phyloP scores from a whole-genome alignment of 345 rosid species.

The Raphanus raphanistrum region DNA sequence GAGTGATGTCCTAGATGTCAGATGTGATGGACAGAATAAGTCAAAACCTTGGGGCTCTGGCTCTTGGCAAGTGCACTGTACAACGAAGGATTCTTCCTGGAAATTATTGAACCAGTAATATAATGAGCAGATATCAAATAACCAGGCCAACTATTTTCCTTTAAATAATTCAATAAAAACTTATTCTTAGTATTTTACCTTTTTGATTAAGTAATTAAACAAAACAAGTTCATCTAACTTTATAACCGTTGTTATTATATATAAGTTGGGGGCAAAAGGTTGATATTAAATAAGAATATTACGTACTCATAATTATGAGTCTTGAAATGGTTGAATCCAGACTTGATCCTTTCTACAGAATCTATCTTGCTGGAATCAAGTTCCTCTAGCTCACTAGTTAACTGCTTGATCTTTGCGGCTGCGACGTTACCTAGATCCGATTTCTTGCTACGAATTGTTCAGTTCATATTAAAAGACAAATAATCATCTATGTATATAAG shows the following conservation, averaged over 20 bases:
- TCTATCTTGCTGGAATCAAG: constrained; percentile 46
- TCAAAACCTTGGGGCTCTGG: constrained; percentile 82
- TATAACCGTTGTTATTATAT: constrained; percentile 1
- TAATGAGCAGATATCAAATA: constrained; percentile 10
- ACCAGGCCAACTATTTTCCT: not conserved
- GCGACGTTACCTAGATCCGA: constrained; percentile 64
- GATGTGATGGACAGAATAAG: constrained; percentile 5
- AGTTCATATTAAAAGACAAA: not conserved
- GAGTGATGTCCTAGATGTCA: not conserved
- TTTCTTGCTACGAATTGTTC: constrained; percentile 49
- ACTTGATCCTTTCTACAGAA: constrained; percentile 58
- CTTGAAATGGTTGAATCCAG: constrained; percentile 80
- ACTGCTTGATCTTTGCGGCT: constrained; percentile 69
- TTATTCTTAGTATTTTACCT: not conserved
- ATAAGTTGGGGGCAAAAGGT: not conserved
- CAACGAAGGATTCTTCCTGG: constrained; percentile 74
- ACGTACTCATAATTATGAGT: constrained; percentile 75
- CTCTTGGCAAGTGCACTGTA: constrained; percentile 64
- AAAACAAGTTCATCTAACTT: not conserved
- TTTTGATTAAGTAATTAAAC: not conserved
- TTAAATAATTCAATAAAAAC: not conserved
- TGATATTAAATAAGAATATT: not conserved
- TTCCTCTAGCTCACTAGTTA: constrained; percentile 69
- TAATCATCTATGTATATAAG: not conserved
- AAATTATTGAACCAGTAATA: constrained; percentile 31